These are phyloP conservation scores for Crithidia bombi DNA, from an alignment of 208 protist genomes.

Conservation along the genomic window DNA sequence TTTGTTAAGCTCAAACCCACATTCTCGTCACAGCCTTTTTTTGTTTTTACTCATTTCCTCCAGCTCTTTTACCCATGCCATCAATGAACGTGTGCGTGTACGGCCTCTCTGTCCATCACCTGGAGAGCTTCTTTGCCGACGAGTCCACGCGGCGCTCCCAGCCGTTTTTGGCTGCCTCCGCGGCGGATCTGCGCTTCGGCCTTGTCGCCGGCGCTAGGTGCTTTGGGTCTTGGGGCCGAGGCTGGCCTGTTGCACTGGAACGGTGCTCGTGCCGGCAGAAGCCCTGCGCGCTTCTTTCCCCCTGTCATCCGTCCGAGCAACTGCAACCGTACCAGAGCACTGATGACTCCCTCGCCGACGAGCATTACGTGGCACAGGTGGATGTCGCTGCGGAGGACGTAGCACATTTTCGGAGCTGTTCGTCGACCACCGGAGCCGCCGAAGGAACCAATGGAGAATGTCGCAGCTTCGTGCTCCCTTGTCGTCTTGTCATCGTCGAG, in stretches of 20 bases:
- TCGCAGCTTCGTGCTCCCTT: conserved; percentile 13
- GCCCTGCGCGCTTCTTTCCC: conserved; percentile 15
- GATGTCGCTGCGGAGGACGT: conserved; percentile 4
- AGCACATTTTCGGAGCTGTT: not conserved
- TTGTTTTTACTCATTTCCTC: conserved; percentile 16
- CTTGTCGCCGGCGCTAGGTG: conserved; percentile 38
- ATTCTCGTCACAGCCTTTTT: not conserved
- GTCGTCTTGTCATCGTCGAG: conserved; percentile 44
- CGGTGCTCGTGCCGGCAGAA: conserved; percentile 14
- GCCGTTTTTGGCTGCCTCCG: conserved; percentile 25
- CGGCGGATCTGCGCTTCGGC: conserved; percentile 46
- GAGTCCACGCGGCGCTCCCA: conserved; percentile 29
- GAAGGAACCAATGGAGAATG: not conserved
- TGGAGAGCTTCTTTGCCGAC: conserved; percentile 34
- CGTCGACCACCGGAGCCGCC: not conserved
- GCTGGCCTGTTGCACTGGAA: conserved; percentile 43
- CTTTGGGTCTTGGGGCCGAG: conserved; percentile 58
- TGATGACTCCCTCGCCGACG: conserved; percentile 8
- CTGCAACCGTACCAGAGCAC: conserved; percentile 15
- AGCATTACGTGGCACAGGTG: conserved; percentile 37
- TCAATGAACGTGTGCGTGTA: conserved; percentile 38
- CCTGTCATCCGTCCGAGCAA: not conserved
- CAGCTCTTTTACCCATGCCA: not conserved
- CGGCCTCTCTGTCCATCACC: conserved; percentile 28
- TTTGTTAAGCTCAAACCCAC: no score